Evolutionary conservation across 1,139 yeast genomes (phyloP).

Genomic region (Saccharomycopsis hybrid): DNA sequence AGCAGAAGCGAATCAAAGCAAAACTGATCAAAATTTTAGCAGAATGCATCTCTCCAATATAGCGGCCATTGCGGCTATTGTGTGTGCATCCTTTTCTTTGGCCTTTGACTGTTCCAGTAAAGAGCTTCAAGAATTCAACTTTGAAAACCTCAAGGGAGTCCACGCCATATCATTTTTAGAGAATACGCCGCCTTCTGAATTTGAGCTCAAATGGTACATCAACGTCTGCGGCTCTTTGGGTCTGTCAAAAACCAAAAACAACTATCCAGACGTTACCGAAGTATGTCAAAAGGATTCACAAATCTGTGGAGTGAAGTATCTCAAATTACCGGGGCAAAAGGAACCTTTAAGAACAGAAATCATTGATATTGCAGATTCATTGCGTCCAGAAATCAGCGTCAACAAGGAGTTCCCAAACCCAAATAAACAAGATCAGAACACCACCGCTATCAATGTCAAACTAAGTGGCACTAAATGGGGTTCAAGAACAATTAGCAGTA

Average conservation of each 20-base stretch:
- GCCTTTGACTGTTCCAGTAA: conserved; percentile 42
- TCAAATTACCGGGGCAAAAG: conserved; percentile 39
- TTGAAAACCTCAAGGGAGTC: conserved; percentile 44
- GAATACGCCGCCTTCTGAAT: conserved; percentile 74
- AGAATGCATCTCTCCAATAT: too few relatives aligned
- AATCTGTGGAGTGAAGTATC: conserved; percentile 57
- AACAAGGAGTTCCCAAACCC: conserved; percentile 27
- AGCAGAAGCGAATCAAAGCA: too few relatives aligned
- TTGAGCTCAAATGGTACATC: conserved; percentile 59
- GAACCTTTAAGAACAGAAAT: conserved; percentile 46
- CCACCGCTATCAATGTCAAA: conserved; percentile 39
- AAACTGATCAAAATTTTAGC: too few relatives aligned
- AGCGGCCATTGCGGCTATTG: too few relatives aligned
- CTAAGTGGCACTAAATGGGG: conserved; percentile 74
- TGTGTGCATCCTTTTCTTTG: too few relatives aligned
- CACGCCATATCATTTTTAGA: conserved; percentile 35
- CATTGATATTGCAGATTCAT: conserved; percentile 40
- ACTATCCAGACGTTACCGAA: conserved; percentile 31
- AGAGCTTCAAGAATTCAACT: conserved; percentile 37
- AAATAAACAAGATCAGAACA: conserved; percentile 28
- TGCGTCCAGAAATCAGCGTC: conserved; percentile 28
- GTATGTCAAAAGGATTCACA: conserved; percentile 66
- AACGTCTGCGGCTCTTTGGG: conserved; percentile 57
- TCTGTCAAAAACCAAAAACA: conserved; percentile 25
- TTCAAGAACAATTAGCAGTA: conserved; percentile 43